Percentiles rank a stretch among this genome's conserved stretches.
Conservation (phyloP, 2,329 filamentous ascomycete genomes). For the Coleophoma cylindrospora region DNA sequence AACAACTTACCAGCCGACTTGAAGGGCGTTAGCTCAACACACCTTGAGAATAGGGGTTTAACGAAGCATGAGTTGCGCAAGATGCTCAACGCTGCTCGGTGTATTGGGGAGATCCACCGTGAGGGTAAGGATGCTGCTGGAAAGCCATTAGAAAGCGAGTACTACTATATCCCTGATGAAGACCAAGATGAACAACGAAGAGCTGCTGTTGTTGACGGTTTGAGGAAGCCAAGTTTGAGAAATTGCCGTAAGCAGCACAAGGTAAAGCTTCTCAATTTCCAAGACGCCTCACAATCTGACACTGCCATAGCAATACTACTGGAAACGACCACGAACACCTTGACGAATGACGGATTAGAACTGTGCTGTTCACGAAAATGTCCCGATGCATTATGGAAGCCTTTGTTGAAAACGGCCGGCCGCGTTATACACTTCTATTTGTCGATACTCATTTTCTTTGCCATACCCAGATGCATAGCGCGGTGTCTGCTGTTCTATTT, state of each 20-base stretch:
- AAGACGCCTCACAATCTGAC: slow-evolving; percentile 5
- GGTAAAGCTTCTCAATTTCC: slow-evolving; percentile 48
- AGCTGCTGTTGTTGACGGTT: slow-evolving; percentile 76
- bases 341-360: slow-evolving; percentile 25
- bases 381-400: not conserved
- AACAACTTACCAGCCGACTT: slow-evolving; percentile 72
- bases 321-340: slow-evolving; percentile 59
- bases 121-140: slow-evolving; percentile 96
- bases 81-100: slow-evolving; percentile 69
- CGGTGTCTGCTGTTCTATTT: slow-evolving; percentile 12
- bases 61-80: slow-evolving; percentile 59
- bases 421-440: slow-evolving; percentile 10
- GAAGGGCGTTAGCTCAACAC: slow-evolving; percentile 31
- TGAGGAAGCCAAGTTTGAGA: slow-evolving; percentile 84
- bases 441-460: slow-evolving; percentile 4
- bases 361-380: not conserved
- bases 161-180: slow-evolving; percentile 89
- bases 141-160: slow-evolving; percentile 90
- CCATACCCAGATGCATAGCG: slow-evolving; percentile 23
- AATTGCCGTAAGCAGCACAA: slow-evolving; percentile 95
- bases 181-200: slow-evolving; percentile 76
- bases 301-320: slow-evolving; percentile 58
- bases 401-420: slow-evolving; percentile 10
- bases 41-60: slow-evolving; percentile 38
- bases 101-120: slow-evolving; percentile 82